Evolutionary conservation across 345 rosid species (phyloP), one percentile per base, ranked within the genome.

Genomic region (Lepidium didymum): DNA sequence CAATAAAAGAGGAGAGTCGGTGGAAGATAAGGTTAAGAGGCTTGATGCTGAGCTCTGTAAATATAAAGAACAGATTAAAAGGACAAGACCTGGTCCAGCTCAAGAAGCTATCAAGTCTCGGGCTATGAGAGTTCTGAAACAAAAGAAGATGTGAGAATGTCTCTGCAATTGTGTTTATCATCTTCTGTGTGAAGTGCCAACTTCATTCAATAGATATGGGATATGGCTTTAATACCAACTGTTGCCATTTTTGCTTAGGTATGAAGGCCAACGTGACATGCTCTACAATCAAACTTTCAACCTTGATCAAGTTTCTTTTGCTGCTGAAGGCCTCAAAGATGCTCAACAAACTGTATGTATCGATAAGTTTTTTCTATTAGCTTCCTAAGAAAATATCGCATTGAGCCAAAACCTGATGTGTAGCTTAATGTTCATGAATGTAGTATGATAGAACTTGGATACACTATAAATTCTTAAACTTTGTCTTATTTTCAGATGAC

Each of bases 221-320:
- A 6, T 16, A 6, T 29, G 33, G 19, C 2, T 45, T 62, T 33
- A n/a, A 9, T 60, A 42, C 44, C 19, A 29, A 11, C 27, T 54
- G 10, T 29, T 34, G 23, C 45, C 16, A 14, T 23, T 38, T 53
- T 29, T 57, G 52, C 8, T 64, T 82, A 94, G 99, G 99, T 91
- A 94, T 57, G 97, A 91, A 84, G 96, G 90, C 35, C 97, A 94
- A 70, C 90, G 97, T 27, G 99, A 94, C 78, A 94, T 91, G 96
- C 86, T 94, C 5, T 94, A 89, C 54, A 94, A 87, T 77, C 99
- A 94, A 75, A 94, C 99, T 2, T 94, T 89, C 62, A 94, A 94
- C 78, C 99, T 95, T 38, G 99, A 95, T 84, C 99, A 95, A 91
- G 99, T 95, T 75, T 79, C 96, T n/a, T 95, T 95, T 82, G 97